Evolutionary conservation across 2,329 filamentous ascomycete genomes (phyloP).

Genomic region (Neoscytalidium dimidiatum): DNA sequence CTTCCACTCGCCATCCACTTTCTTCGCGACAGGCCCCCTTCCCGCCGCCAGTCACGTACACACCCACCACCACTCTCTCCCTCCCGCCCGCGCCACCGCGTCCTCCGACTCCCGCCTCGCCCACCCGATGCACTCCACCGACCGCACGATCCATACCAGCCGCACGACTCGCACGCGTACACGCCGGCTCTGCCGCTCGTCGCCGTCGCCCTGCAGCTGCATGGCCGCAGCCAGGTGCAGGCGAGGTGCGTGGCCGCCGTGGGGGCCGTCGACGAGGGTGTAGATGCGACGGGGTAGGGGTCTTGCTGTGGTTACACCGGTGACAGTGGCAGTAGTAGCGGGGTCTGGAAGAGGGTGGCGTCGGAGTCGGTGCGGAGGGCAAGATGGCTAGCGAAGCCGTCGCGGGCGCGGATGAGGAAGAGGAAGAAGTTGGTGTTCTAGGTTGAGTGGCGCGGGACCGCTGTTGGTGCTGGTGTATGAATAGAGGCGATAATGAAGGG

Average conservation of each 20-base stretch:
- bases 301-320: not conserved
- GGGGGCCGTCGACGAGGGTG: slow-evolving; percentile 32
- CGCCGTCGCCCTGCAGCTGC: slow-evolving; percentile 17
- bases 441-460: not conserved
- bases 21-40: not conserved
- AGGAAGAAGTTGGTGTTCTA: slow-evolving; percentile 22
- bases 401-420: slow-evolving; percentile 28
- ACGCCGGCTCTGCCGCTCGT: not conserved
- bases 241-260: slow-evolving; percentile 26
- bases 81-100: not conserved
- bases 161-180: slow-evolving; percentile 17
- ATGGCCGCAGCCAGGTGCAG: slow-evolving; percentile 22
- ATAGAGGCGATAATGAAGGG: slow-evolving; percentile 34
- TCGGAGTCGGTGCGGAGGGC: not conserved
- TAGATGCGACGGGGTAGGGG: slow-evolving; percentile 4
- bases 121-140: slow-evolving; percentile 20
- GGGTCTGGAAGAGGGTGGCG: not conserved
- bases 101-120: slow-evolving; percentile 20
- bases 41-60: slow-evolving; percentile 20
- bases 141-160: slow-evolving; percentile 24
- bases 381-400: slow-evolving; percentile 29
- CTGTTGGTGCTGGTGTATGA: no score
- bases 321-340: no score
- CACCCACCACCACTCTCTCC: slow-evolving; percentile 20
- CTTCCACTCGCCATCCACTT: not conserved